phyloP scores from a whole-genome alignment of 2,329 filamentous ascomycete genomes.

The Colletotrichum sp. region DNA sequence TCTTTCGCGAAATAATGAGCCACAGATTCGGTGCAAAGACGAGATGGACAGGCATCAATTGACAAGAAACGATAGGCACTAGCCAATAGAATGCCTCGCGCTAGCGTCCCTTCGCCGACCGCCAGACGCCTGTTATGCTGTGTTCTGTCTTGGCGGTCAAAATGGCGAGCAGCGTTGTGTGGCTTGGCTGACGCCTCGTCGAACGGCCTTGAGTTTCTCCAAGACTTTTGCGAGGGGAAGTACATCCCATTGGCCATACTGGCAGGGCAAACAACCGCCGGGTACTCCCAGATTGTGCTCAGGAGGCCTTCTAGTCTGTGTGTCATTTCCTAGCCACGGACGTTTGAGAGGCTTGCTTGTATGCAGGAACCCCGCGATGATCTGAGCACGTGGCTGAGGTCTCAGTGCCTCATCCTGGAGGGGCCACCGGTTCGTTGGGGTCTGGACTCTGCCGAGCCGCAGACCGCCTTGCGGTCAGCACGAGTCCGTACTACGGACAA shows the following conservation, averaged over 20 bases:
- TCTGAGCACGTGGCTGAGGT: neutral
- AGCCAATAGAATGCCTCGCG: neutral
- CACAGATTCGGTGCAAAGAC: neutral
- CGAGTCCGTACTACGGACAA: neutral
- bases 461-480: neutral
- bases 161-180: neutral
- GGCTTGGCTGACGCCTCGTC: slow-evolving; percentile 15
- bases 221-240: neutral
- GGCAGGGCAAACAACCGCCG: neutral
- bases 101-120: neutral
- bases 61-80: neutral
- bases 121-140: neutral
- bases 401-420: neutral
- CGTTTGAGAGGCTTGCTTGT: neutral
- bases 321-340: neutral
- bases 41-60: neutral
- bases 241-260: neutral
- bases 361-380: neutral
- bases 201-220: slow-evolving; percentile 10
- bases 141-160: neutral
- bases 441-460: neutral
- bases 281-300: neutral
- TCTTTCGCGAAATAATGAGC: neutral
- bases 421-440: neutral
- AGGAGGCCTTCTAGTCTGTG: neutral